Percentiles rank a stretch among this genome's conserved stretches.
Conservation (phyloP, 768 basidiomycete genomes). For the Boletus pseudo-olivaceus region DNA sequence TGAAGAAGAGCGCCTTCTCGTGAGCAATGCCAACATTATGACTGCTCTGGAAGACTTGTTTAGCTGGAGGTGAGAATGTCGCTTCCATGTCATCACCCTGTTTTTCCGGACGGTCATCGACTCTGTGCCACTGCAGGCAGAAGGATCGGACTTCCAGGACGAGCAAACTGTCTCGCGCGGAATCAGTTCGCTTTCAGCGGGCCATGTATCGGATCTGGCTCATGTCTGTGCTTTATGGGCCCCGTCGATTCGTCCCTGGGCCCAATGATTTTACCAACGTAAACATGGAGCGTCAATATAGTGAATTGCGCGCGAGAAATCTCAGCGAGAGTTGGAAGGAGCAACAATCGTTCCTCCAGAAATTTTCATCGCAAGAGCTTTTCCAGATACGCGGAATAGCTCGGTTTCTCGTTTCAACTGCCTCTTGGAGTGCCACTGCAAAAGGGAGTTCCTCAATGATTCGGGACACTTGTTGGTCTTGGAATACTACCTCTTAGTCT, state of each 20-base stretch:
- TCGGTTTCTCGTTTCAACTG: neutral
- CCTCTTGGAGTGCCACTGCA: neutral
- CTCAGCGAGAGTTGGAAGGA: neutral
- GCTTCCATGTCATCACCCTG: too few species aligned
- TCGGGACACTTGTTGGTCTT: neutral
- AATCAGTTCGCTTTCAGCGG: slow-evolving; percentile 30
- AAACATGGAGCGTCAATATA: too few species aligned
- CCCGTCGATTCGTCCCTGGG: neutral
- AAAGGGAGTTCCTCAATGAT: neutral
- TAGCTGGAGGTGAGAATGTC: slow-evolving; percentile 30
- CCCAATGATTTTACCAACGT: too few species aligned
- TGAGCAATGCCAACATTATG: slow-evolving; percentile 21
- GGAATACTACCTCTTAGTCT: too few species aligned
- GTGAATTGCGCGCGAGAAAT: too few species aligned
- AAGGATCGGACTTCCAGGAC: slow-evolving; percentile 6
- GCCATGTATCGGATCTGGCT: slow-evolving; percentile 30
- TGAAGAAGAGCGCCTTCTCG: slow-evolving; percentile 24
- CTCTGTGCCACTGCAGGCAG: slow-evolving; percentile 3
- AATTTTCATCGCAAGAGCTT: slow-evolving; percentile 1
- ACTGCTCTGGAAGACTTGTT: slow-evolving; percentile 34
- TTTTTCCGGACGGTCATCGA: neutral
- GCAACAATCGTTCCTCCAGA: neutral
- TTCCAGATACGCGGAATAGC: neutral
- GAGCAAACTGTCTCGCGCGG: slow-evolving; percentile 28
- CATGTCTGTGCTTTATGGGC: slow-evolving; percentile 11